A percentile compares a stretch with the other conserved stretches of the same genome.
phyloP scores from a whole-genome alignment of 768 basidiomycete species.

The Leccinum uliginosum region DNA sequence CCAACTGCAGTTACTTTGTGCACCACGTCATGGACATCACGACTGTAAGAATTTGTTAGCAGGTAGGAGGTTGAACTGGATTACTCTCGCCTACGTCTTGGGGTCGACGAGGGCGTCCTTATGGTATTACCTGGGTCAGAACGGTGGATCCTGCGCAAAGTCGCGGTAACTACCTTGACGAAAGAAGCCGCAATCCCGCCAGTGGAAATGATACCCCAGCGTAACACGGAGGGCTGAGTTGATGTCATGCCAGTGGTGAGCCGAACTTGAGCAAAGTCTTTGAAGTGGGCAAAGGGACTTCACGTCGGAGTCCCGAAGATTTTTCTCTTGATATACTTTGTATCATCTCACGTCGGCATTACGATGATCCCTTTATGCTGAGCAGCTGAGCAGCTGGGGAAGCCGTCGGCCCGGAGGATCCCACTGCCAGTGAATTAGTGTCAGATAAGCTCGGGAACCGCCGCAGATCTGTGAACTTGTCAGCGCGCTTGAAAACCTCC shows the following conservation, averaged over 20 bases:
- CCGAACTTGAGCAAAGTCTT: neutral
- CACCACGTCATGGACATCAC: slow-evolving; percentile 56
- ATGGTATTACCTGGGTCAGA: neutral
- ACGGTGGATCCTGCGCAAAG: neutral
- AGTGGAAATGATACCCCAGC: slow-evolving; percentile 88
- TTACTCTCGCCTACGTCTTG: slow-evolving; percentile 48
- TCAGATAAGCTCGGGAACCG: slow-evolving; percentile 6
- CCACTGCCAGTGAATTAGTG: neutral
- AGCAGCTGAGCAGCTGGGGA: slow-evolving; percentile 3
- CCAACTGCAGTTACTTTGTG: slow-evolving; percentile 76
- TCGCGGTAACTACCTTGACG: slow-evolving; percentile 48
- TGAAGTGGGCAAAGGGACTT: neutral
- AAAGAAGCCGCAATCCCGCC: slow-evolving; percentile 68
- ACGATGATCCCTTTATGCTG: neutral
- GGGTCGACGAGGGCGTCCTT: slow-evolving; percentile 79
- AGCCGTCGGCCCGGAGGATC: slow-evolving; percentile 2
- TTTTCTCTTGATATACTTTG: slow-evolving; percentile 3
- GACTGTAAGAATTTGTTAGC: slow-evolving; percentile 36
- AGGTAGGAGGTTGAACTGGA: neutral
- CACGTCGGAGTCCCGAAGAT: neutral
- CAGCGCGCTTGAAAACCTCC: slow-evolving; percentile 1
- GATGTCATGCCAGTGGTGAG: slow-evolving; percentile 17
- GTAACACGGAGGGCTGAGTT: slow-evolving; percentile 42
- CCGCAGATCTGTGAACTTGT: neutral
- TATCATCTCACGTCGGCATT: neutral